Conservation (phyloP, 2,329 filamentous ascomycete species). For the Penicillium sclerotigenum region DNA sequence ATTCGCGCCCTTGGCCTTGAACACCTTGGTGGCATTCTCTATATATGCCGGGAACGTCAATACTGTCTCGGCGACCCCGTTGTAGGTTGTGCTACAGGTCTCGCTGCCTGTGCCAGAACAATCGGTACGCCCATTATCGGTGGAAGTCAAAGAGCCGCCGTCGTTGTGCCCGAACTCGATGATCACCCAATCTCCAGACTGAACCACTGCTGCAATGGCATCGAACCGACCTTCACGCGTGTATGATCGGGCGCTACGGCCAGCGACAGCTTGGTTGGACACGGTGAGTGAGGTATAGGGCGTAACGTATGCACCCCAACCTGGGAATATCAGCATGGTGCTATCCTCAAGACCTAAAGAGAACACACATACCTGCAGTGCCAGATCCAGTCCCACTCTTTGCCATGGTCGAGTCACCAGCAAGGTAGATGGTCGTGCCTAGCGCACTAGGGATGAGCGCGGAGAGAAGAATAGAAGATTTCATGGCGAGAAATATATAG, state of each 20-base stretch:
- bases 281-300: conserved; percentile 50
- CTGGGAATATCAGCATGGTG: conserved; percentile 31
- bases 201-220: conserved; percentile 52
- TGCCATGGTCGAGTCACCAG: conserved; percentile 40
- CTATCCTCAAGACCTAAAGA: not conserved
- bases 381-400: conserved; percentile 18
- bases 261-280: conserved; percentile 63
- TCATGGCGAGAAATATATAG: conserved; percentile 18
- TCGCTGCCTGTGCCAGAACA: conserved; percentile 56
- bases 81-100: conserved; percentile 53
- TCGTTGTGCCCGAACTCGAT: conserved; percentile 75
- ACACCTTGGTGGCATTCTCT: conserved; percentile 53
- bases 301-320: conserved; percentile 63
- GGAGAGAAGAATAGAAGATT: conserved; percentile 19
- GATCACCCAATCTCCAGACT: conserved; percentile 62
- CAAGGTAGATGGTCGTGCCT: conserved; percentile 30
- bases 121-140: conserved; percentile 61
- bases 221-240: conserved; percentile 64
- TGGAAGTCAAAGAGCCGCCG: conserved; percentile 54
- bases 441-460: conserved; percentile 23
- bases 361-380: conserved; percentile 22
- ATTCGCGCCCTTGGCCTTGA: conserved; percentile 57
- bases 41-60: conserved; percentile 61
- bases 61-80: conserved; percentile 54
- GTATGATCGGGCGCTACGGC: conserved; percentile 64